These are phyloP conservation scores for Peronospora destructor DNA, from an alignment of 352 stramenopile species.

Conservation along the genomic window DNA sequence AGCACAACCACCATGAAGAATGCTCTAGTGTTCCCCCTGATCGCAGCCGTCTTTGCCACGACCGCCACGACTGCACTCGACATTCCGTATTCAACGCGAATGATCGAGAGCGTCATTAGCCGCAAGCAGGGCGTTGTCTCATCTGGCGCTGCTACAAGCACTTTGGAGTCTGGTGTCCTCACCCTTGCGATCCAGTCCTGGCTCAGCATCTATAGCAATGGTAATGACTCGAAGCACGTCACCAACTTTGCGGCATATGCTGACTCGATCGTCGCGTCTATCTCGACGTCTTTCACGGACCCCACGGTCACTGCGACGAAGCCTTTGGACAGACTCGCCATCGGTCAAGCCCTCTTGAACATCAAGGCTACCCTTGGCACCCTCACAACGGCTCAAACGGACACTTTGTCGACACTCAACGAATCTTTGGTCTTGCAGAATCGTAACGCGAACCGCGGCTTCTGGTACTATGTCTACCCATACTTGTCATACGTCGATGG, in stretches of 20 bases:
- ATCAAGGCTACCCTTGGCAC: no score
- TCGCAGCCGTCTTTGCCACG: no score
- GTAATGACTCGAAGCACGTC: slow-evolving; percentile 11
- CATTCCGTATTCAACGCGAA: slow-evolving; percentile 11
- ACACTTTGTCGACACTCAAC: slow-evolving; percentile 17
- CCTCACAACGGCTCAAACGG: slow-evolving; percentile 3
- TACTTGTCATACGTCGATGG: slow-evolving; percentile 30
- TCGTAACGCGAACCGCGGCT: slow-evolving; percentile 24
- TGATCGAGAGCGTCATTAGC: slow-evolving; percentile 28
- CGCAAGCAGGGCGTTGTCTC: slow-evolving; percentile 29
- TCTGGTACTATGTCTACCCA: slow-evolving; percentile 30
- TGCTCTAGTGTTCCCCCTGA: no score
- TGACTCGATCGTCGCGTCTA: slow-evolving; percentile 20
- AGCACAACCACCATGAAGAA: no score
- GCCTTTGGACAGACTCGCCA: slow-evolving; percentile 23
- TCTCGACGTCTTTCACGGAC: slow-evolving; percentile 16
- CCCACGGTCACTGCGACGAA: slow-evolving; percentile 15
- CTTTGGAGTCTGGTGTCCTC: slow-evolving; percentile 22
- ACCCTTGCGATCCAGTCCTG: slow-evolving; percentile 26
- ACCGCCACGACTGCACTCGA: no score
- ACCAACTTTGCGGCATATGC: slow-evolving; percentile 21
- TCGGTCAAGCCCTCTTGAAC: slow-evolving; percentile 15
- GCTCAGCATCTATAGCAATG: slow-evolving; percentile 13
- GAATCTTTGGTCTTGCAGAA: slow-evolving; percentile 17
- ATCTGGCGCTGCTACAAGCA: slow-evolving; percentile 23